Evolutionary conservation across 495 filamentous ascomycete species (phyloP), one percentile per base, ranked within the genome.

Genomic region (Sordaria brevicollis): DNA sequence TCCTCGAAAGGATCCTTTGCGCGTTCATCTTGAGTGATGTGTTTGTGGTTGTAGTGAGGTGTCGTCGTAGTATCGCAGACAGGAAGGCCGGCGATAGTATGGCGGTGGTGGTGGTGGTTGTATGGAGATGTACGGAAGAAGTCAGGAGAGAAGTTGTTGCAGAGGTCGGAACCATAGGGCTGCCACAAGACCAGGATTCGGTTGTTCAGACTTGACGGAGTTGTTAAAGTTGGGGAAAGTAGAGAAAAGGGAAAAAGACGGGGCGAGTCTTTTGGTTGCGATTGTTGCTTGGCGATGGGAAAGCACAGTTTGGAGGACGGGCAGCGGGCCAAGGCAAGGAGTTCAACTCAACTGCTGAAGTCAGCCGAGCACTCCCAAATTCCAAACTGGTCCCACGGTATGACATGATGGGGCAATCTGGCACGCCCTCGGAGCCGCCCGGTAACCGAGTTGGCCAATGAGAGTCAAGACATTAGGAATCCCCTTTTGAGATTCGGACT

Each of bases 381-480:
- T 54, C n/a, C n/a, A 21, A 19, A 25, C 41, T 7, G 43, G 43
- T 25, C 21, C 43, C n/a, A n/a, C n/a, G n/a, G 8, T 62, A 81
- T 79, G 79, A 82, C 81, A 81, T 81, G 76, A 68, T 69, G 76
- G n/a, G n/a, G 73, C 76, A 77, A 77, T 78, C 49, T 31, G 49
- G 49, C 35, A 36, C n/a, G n/a, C 13, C 73, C 66, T 73, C 69
- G 69, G 76, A 72, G 38, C 29, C 57, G 25, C 69, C 79, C 80
- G 82, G 74, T 74, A 76, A 73, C 74, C 71, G 76, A 62, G 76
- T 72, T 77, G 69, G 21, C 81, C 82, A 84, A 84, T 83, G 76
- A 82, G 62, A 39, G 15, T 34, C 2, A 4, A 37, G 8, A 33
- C 69, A 80, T 81, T 83, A 72, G 67, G 76, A 72, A 79, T 73